Conservation (phyloP, 768 basidiomycete genomes). For the Mycena galopus region DNA sequence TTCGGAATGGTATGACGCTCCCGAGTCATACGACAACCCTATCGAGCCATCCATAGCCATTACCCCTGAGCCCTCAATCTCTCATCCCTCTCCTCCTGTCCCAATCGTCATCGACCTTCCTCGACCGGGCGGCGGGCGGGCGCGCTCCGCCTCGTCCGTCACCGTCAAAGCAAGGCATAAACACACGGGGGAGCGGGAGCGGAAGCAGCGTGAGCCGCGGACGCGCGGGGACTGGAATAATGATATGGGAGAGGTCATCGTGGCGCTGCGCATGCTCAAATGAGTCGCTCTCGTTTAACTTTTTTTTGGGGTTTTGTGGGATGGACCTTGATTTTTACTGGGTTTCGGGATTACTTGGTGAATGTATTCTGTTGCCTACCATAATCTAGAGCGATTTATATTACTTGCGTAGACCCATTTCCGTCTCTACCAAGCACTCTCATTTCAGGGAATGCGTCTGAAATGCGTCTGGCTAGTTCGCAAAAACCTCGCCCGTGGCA, state of each 20-base stretch:
- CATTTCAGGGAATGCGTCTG: too few relatives aligned
- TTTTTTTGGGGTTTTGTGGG: neutral
- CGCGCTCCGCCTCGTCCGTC: slow-evolving; percentile 21
- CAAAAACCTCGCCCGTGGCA: too few relatives aligned
- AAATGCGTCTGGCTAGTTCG: too few relatives aligned
- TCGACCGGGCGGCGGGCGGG: neutral
- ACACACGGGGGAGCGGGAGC: neutral
- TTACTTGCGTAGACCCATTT: too few relatives aligned
- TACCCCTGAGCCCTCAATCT: neutral
- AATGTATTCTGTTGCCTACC: neutral
- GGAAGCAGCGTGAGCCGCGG: neutral
- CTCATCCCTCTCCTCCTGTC: neutral
- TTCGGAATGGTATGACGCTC: slow-evolving; percentile 32
- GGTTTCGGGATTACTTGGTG: neutral
- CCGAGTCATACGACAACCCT: neutral
- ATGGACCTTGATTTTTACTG: too few relatives aligned
- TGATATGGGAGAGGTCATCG: slow-evolving; percentile 31
- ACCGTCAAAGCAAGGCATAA: slow-evolving; percentile 10
- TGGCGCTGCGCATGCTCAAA: slow-evolving; percentile 30
- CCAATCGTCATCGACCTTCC: slow-evolving; percentile 16
- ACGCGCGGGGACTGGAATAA: slow-evolving; percentile 26
- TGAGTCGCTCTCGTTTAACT: neutral
- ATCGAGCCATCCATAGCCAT: neutral
- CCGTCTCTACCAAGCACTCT: too few relatives aligned
- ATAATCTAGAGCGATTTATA: too few relatives aligned